These are phyloP conservation scores for Phytophthora lateralis DNA, from an alignment of 352 stramenopile genomes.

Conservation along the genomic window DNA sequence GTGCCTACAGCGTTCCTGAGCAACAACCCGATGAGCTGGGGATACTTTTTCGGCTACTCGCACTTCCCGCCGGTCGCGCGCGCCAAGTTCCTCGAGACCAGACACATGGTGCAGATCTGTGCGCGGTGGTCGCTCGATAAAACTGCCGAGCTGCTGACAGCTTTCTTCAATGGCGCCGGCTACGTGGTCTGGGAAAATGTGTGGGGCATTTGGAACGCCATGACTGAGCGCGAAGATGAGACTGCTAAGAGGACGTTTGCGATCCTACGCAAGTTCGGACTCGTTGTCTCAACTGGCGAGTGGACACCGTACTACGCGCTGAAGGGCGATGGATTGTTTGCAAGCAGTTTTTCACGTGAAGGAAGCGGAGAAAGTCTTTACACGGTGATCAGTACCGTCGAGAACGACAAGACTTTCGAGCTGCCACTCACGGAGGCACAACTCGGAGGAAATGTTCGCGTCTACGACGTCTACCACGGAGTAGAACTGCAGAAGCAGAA, in stretches of 20 bases:
- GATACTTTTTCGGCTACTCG: constrained; percentile 72
- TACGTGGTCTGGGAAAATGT: constrained; percentile 91
- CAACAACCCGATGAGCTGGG: constrained; percentile 83
- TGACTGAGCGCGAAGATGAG: constrained; percentile 75
- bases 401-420: constrained; percentile 32
- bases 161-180: constrained; percentile 88
- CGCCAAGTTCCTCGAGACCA: constrained; percentile 80
- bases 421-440: constrained; percentile 41
- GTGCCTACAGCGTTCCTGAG: constrained; percentile 65
- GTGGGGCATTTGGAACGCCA: constrained; percentile 88
- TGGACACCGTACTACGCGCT: constrained; percentile 72
- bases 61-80: constrained; percentile 74
- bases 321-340: constrained; percentile 41
- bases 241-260: constrained; percentile 62
- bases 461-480: constrained; percentile 76
- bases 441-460: constrained; percentile 22
- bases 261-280: constrained; percentile 66
- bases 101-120: constrained; percentile 86
- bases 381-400: constrained; percentile 61
- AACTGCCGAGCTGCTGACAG: constrained; percentile 58
- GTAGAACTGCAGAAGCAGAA: constrained; percentile 36
- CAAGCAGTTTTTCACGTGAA: constrained; percentile 50
- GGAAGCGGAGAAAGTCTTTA: constrained; percentile 47
- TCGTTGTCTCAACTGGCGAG: constrained; percentile 40
- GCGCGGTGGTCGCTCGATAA: constrained; percentile 83